A percentile compares a stretch with the other conserved stretches of the same genome.
Conservation (phyloP, 2,329 filamentous ascomycete species). For the Penicillium sp. region DNA sequence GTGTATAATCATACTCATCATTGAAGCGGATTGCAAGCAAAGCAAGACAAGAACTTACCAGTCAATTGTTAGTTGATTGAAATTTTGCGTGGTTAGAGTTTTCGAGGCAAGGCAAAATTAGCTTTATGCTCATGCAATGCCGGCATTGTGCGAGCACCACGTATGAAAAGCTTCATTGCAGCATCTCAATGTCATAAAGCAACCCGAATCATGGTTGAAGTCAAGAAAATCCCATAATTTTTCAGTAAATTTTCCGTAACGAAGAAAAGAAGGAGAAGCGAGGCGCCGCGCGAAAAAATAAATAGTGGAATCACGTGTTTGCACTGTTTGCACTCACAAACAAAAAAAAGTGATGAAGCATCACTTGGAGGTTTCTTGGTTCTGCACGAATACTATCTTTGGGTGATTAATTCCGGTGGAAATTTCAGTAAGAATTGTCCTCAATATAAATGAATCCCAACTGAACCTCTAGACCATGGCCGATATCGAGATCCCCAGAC, state of each 20-base stretch:
- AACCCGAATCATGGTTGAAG: background rate
- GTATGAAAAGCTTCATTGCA: background rate
- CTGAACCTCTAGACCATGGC: slow-evolving; percentile 25
- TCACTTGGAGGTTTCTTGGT: background rate
- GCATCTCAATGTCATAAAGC: background rate
- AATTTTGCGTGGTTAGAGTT: background rate
- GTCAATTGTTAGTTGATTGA: background rate
- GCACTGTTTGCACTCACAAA: slow-evolving; percentile 22
- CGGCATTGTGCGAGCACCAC: background rate
- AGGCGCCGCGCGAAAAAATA: slow-evolving; percentile 3
- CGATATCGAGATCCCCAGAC: slow-evolving; percentile 28
- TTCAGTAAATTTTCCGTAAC: slow-evolving; percentile 6
- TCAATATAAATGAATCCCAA: background rate
- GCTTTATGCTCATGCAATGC: background rate
- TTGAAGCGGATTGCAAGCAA: background rate
- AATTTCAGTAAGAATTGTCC: background rate
- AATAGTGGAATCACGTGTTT: slow-evolving; percentile 18
- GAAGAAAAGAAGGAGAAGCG: slow-evolving; percentile 2
- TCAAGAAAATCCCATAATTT: background rate
- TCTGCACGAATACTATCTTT: background rate
- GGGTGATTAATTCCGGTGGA: background rate
- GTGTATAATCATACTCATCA: background rate
- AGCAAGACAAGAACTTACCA: background rate
- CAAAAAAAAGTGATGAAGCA: slow-evolving; percentile 18
- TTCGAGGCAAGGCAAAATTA: background rate